Evolutionary conservation across 495 filamentous ascomycete species (phyloP), one percentile per base, ranked within the genome.

Genomic region (Penicillium paxilli): DNA sequence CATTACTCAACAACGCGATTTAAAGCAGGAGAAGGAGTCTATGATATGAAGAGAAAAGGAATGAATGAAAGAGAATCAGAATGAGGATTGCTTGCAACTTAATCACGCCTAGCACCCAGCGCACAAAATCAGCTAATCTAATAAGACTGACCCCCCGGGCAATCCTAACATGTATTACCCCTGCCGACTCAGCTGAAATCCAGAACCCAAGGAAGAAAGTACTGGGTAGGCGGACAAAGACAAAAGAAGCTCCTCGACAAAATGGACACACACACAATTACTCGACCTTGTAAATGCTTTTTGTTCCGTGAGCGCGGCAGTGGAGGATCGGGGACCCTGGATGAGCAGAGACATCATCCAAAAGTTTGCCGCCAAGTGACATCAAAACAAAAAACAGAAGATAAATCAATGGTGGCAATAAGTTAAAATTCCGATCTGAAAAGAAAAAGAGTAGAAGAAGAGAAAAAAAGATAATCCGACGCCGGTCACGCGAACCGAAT

Each of bases 391-490:
- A 37, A 54, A 56, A 57, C 40, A 17, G 38, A 44, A 54, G 35
- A 54, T 46, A 49, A 42, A 51, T 54, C 48, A 10, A 41, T 32
- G 49, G 47, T 41, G 42, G 55, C 49, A 59, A 58, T 40, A 52
- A 64, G 55, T 33, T 62, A 55, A 62, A 44, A 63, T 55, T 61
- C 57, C 54, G 65, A 64, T 60, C 56, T 64, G 59, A 62, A 59
- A 63, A 57, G 45, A 40, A 52, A 52, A 51, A 16, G 16, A 38
- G 35, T 41, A 48, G 58, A 38, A 49, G 32, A 32, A 32, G n/a
- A 51, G 50, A 59, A 64, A 62, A 60, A 48, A 59, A 63, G 61
- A 65, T 55, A 60, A 45, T 60, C 71, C 58, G 70, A 70, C 65
- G 62, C 68, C 70, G 47, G 59, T 49, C 58, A 67, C 63, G 59